Base-by-base conservation (phyloP, 2,329 filamentous ascomycete genomes). In the Rhinocladiella mackenziei region DNA sequence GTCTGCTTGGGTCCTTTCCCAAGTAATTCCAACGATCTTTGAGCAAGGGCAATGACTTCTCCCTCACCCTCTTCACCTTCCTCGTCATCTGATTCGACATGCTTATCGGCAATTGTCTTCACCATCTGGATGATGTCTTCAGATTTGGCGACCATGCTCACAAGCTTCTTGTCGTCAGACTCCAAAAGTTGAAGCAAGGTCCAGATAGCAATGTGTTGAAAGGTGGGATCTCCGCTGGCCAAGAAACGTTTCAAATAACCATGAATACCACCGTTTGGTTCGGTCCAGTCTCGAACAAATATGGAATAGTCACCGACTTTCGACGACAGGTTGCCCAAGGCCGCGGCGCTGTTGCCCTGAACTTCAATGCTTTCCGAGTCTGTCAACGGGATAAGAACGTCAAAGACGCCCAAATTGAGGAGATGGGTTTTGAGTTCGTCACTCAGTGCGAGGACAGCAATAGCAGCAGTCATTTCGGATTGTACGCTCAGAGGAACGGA, bases 181-280 rank as follows among this genome's bases (percentile, higher is more conserved):
- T 98, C 92, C 38, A 98, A 82, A 3, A 98, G 77, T 63, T 98
- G 92, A 3, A 98, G 77, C 35, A 98, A 71, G 1, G 92, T 98
- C 92, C 92, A 98, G 53, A 97, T 95, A 38, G 92, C 92, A 61
- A 98, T 98, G 64, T 98, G 92, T 67, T 98, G 92, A 74, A 98
- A 98, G 0, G 92, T 98, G 1, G 92, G 83, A 62, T 98, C 92
- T 29, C 89, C 91, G 53, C 89, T 96, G 32, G 86, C 86, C 13
- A 98, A 76, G 74, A 98, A 98, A 42, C 91, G 83, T 58, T 83
- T 86, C 25, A 98, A 76, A 62, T 98, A 98, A 41, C 92, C 92
- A 62, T 96, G 89, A 50, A 98, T 95, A 33, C 92, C 92, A 33
- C 89, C 92, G 50, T 88, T 85, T 2, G 92, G 92, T 59, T 94